These are phyloP conservation scores for Lippia alba DNA, from an alignment of 305 asterid genomes.

Conservation along the genomic window DNA sequence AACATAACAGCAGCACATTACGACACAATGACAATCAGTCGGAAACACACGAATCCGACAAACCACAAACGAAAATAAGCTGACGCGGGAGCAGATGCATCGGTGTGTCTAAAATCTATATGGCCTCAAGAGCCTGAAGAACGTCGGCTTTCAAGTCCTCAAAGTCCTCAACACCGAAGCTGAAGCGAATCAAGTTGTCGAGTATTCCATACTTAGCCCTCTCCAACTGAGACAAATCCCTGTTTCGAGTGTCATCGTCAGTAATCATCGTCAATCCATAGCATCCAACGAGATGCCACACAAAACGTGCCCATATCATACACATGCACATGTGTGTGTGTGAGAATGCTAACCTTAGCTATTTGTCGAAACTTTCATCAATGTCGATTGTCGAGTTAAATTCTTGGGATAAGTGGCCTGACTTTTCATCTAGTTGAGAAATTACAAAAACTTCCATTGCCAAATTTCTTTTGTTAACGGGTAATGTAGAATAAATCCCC, in stretches of 20 bases:
- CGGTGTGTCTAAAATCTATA: slow-evolving; percentile 42
- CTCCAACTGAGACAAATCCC: slow-evolving; percentile 64
- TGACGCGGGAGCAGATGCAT: slow-evolving; percentile 27
- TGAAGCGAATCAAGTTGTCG: slow-evolving; percentile 90
- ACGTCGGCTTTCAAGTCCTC: slow-evolving; percentile 82
- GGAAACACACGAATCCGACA: not conserved
- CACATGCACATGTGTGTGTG: no score
- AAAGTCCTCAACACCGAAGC: slow-evolving; percentile 85
- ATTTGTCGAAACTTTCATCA: no score
- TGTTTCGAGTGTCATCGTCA: slow-evolving; percentile 32
- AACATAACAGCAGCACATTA: not conserved
- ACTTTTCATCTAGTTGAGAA: no score
- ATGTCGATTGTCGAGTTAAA: no score
- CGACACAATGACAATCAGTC: not conserved
- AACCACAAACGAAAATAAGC: not conserved
- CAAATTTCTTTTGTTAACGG: no score
- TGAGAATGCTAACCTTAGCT: no score
- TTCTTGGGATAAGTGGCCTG: no score
- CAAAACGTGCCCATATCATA: slow-evolving; percentile 10
- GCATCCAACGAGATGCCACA: slow-evolving; percentile 18
- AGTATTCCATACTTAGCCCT: slow-evolving; percentile 69
- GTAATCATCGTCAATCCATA: slow-evolving; percentile 29
- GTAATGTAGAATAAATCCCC: no score
- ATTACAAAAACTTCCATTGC: no score
- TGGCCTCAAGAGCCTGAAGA: slow-evolving; percentile 82